Evolutionary conservation across 208 protist species (phyloP).

Genomic region (Leishmania major): DNA sequence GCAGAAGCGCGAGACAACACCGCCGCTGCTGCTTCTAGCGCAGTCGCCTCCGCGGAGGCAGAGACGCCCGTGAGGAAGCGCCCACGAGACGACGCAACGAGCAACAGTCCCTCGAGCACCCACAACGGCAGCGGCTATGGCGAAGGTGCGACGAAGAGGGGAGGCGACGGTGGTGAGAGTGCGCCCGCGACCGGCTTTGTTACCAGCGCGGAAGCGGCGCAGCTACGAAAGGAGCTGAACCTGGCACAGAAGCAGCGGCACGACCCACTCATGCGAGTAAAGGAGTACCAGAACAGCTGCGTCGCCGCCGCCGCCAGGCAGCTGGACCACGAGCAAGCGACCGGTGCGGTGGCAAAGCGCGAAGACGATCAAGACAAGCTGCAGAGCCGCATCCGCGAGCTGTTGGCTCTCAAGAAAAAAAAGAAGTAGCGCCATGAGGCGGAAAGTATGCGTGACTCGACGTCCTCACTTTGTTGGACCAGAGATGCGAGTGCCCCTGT

Average conservation of each 20-base stretch:
- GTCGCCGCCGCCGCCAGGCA: slow-evolving; percentile 65
- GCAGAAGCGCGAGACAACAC: neutral
- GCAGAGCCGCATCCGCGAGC: slow-evolving; percentile 41
- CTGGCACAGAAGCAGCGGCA: slow-evolving; percentile 64
- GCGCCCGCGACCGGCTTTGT: slow-evolving; percentile 54
- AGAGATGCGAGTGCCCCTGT: neutral
- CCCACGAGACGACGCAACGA: slow-evolving; percentile 1
- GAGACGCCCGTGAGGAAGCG: slow-evolving; percentile 3
- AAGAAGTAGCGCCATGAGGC: neutral
- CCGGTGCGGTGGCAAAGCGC: neutral
- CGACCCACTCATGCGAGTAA: slow-evolving; percentile 66
- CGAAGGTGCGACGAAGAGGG: neutral
- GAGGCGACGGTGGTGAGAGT: neutral
- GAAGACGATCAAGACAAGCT: slow-evolving; percentile 28
- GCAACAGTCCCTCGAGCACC: neutral
- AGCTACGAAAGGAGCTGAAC: slow-evolving; percentile 66
- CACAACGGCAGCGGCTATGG: neutral
- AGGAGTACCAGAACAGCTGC: slow-evolving; percentile 60
- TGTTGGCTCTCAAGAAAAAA: slow-evolving; percentile 40
- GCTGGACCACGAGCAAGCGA: slow-evolving; percentile 32
- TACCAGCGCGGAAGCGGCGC: slow-evolving; percentile 50
- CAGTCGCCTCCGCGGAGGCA: neutral
- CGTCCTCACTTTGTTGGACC: neutral
- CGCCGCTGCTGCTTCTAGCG: neutral
- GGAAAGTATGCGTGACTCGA: no score